Evolutionary conservation across 805 yeast species (phyloP).

Genomic region (Ogataea minuta): DNA sequence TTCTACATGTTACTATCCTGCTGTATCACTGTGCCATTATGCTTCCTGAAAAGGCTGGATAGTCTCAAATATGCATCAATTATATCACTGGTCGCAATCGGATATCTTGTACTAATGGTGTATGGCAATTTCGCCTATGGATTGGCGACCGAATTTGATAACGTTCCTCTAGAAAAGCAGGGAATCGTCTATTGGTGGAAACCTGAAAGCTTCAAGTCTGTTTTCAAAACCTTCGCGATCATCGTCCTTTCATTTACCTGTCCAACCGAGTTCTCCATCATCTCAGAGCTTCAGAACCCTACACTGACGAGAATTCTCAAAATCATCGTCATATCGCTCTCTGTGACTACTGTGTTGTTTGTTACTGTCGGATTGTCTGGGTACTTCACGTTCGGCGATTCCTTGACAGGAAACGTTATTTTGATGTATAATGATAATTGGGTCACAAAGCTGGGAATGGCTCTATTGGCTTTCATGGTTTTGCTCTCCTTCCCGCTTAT

Average conservation of each 20-base stretch:
- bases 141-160: constrained; percentile 30
- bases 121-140: constrained; percentile 44
- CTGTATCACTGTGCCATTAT: constrained; percentile 58
- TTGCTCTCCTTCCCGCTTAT: constrained; percentile 73
- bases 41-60: constrained; percentile 61
- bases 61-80: constrained; percentile 68
- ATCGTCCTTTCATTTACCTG: constrained; percentile 81
- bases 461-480: constrained; percentile 68
- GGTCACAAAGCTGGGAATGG: constrained; percentile 52
- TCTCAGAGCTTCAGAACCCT: constrained; percentile 62
- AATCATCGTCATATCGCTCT: constrained; percentile 48
- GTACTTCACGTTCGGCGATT: constrained; percentile 69
- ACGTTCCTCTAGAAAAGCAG: constrained; percentile 41
- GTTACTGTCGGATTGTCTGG: constrained; percentile 65
- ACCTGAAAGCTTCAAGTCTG: constrained; percentile 43
- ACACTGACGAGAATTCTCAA: constrained; percentile 45
- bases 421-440: constrained; percentile 59
- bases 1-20: constrained; percentile 56
- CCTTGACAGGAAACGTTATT: constrained; percentile 64
- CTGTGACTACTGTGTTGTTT: constrained; percentile 56
- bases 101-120: constrained; percentile 57
- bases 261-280: constrained; percentile 75
- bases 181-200: constrained; percentile 42
- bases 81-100: constrained; percentile 66
- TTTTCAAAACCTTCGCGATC: constrained; percentile 66